Evolutionary conservation across 2,329 filamentous ascomycete species (phyloP).

Genomic region (Cladosporium sp.): DNA sequence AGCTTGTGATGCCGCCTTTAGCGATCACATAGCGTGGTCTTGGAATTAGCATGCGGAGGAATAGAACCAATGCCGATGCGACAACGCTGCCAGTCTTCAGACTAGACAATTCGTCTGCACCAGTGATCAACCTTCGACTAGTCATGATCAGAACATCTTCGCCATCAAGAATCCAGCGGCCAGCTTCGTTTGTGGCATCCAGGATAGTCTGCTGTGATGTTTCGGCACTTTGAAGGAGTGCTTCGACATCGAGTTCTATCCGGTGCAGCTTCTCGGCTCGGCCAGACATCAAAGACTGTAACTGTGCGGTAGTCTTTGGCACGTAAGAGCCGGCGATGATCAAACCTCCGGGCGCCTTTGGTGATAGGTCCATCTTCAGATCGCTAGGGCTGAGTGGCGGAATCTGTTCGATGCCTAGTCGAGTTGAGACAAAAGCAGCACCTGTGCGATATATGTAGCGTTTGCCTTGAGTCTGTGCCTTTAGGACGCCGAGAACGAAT

Average conservation of each 20-base stretch:
- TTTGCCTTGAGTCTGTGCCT: slow-evolving; percentile 41
- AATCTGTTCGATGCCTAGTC: slow-evolving; percentile 55
- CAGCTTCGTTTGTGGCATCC: slow-evolving; percentile 39
- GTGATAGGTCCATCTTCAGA: slow-evolving; percentile 40
- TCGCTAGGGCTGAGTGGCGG: slow-evolving; percentile 51
- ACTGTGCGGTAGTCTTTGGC: slow-evolving; percentile 59
- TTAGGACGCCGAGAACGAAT: slow-evolving; percentile 52
- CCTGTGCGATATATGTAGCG: slow-evolving; percentile 50
- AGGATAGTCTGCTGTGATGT: slow-evolving; percentile 39
- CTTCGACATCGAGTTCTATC: slow-evolving; percentile 51
- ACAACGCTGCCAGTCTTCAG: slow-evolving; percentile 57
- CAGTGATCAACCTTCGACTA: slow-evolving; percentile 54
- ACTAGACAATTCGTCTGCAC: slow-evolving; percentile 51
- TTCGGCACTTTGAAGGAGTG: slow-evolving; percentile 45
- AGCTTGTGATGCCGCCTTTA: slow-evolving; percentile 62
- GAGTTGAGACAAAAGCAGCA: slow-evolving; percentile 51
- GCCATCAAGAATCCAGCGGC: slow-evolving; percentile 41
- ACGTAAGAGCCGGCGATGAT: slow-evolving; percentile 61
- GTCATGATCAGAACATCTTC: slow-evolving; percentile 62
- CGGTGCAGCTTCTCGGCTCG: slow-evolving; percentile 46
- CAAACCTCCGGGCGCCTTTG: slow-evolving; percentile 47
- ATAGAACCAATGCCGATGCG: slow-evolving; percentile 52
- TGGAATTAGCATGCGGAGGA: slow-evolving; percentile 49
- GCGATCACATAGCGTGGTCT: slow-evolving; percentile 59
- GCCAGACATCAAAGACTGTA: slow-evolving; percentile 45